Conservation (phyloP, 2,329 filamentous ascomycete species). For the Septoria petroselini region DNA sequence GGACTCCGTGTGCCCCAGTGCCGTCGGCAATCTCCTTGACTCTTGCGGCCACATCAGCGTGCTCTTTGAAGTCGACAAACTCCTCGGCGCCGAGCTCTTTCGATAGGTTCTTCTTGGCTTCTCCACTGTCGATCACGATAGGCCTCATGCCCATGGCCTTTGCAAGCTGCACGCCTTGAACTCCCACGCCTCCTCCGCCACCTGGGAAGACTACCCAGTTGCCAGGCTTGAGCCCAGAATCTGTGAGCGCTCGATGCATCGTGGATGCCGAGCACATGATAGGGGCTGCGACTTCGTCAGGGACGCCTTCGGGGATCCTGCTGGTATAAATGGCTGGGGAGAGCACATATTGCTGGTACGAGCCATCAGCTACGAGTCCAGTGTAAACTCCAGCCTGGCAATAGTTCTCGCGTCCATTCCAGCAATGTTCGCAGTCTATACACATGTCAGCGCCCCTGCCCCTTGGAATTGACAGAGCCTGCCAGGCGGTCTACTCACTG, state of each 20-base stretch:
- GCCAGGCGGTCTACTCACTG: slow-evolving; percentile 36
- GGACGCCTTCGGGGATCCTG: slow-evolving; percentile 55
- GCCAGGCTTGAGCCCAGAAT: slow-evolving; percentile 50
- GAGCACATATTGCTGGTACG: slow-evolving; percentile 60
- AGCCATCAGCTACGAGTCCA: slow-evolving; percentile 46
- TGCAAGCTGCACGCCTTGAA: slow-evolving; percentile 51
- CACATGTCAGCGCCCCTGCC: no score
- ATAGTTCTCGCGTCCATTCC: slow-evolving; percentile 54
- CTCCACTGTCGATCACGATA: slow-evolving; percentile 55
- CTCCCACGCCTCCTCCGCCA: slow-evolving; percentile 56
- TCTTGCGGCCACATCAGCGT: slow-evolving; percentile 40
- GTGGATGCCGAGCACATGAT: slow-evolving; percentile 60
- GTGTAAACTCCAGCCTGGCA: slow-evolving; percentile 47
- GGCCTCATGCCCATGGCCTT: slow-evolving; percentile 55
- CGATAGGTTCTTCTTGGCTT: slow-evolving; percentile 47
- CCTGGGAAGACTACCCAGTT: slow-evolving; percentile 57
- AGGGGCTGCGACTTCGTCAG: slow-evolving; percentile 55
- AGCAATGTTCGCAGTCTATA: slow-evolving; percentile 41
- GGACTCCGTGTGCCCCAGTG: slow-evolving; percentile 47
- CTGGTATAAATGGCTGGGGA: slow-evolving; percentile 55
- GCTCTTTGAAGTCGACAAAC: slow-evolving; percentile 55
- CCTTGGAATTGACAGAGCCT: no score
- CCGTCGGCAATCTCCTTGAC: slow-evolving; percentile 49
- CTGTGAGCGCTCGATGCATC: slow-evolving; percentile 55
- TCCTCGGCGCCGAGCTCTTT: slow-evolving; percentile 53